Evolutionary conservation across 208 protist genomes (phyloP).

Genomic region (Tetramitus jugosus): DNA sequence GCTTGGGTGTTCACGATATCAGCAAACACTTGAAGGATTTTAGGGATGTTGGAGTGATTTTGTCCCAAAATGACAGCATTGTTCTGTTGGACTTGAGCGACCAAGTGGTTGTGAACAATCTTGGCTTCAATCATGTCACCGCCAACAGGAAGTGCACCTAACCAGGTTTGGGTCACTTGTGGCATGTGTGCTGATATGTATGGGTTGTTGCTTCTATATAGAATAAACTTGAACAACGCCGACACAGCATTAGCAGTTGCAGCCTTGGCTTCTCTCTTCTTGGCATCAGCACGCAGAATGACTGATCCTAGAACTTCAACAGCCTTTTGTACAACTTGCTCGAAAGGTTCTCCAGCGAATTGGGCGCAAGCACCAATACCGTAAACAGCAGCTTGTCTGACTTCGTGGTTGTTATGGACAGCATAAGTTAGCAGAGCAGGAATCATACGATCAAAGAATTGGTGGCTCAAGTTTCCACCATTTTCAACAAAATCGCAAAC

Average conservation of each 20-base stretch:
- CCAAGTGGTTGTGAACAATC: slow-evolving; percentile 8
- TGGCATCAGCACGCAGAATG: background rate
- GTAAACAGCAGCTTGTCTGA: slow-evolving; percentile 16
- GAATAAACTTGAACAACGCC: background rate
- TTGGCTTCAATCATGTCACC: slow-evolving; percentile 10
- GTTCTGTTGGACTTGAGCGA: background rate
- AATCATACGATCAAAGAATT: background rate
- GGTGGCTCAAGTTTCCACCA: background rate
- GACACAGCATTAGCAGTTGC: slow-evolving; percentile 11
- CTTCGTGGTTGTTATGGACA: background rate
- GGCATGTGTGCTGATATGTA: background rate
- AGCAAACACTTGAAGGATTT: background rate
- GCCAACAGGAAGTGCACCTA: background rate
- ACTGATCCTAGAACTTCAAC: background rate
- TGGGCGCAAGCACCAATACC: background rate
- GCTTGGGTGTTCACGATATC: background rate
- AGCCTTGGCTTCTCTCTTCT: background rate
- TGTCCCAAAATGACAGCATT: background rate
- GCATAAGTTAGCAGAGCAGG: background rate
- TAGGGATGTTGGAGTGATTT: background rate
- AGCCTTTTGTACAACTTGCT: background rate
- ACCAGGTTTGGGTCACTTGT: background rate
- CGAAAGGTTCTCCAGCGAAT: background rate
- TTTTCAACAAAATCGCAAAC: slow-evolving; percentile 12
- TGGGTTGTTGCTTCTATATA: background rate